Evolutionary conservation across 148 eudicot genomes (phyloP).

Genomic region (Chenopodium album): DNA sequence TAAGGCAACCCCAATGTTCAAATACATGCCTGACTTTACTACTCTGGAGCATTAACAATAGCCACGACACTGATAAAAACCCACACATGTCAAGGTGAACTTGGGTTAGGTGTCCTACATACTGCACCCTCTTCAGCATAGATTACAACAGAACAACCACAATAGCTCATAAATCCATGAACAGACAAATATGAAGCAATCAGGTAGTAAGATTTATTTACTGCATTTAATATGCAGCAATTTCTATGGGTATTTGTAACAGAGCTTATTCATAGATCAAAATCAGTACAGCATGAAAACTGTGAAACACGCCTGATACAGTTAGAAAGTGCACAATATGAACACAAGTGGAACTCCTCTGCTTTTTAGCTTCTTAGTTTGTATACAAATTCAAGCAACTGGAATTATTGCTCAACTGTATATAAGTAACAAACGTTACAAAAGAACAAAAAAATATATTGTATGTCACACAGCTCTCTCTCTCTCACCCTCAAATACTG

Average conservation of each 20-base stretch:
- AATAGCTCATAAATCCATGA: background rate
- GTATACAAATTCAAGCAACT: constrained; percentile 60
- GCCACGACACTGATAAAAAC: background rate
- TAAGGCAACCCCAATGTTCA: background rate
- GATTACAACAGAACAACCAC: too few relatives aligned
- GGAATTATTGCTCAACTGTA: constrained; percentile 59
- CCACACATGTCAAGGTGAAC: background rate
- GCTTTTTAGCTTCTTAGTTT: constrained; percentile 20
- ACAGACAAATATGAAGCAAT: background rate
- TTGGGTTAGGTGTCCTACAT: background rate
- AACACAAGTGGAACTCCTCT: constrained; percentile 23
- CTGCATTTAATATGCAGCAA: background rate
- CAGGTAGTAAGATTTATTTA: background rate
- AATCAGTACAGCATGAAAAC: too few relatives aligned
- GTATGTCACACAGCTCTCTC: constrained; percentile 28
- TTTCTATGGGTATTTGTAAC: background rate
- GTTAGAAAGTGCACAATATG: constrained; percentile 12
- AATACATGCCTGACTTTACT: background rate
- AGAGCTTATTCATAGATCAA: background rate
- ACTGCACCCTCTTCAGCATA: background rate
- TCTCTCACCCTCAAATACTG: constrained; percentile 40
- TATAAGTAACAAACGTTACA: constrained; percentile 28
- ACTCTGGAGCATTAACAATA: background rate
- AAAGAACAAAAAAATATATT: constrained; percentile 24
- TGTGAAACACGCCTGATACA: background rate